phyloP scores from a whole-genome alignment of 257 asterid species.

The Nicotiana tabacum region DNA sequence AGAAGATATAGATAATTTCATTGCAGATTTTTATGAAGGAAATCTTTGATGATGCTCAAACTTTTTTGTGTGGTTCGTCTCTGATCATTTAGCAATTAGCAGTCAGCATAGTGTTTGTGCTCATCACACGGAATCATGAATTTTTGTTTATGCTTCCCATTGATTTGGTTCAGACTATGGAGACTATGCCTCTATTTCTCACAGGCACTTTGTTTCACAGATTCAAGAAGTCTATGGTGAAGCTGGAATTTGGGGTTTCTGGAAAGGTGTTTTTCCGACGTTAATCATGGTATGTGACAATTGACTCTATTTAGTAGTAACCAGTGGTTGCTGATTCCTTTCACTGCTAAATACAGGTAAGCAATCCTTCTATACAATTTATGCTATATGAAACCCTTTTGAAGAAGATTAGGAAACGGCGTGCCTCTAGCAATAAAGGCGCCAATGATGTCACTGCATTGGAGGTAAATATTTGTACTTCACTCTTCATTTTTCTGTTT shows the following conservation, averaged over 20 bases:
- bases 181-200: conserved; percentile 10
- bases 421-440: conserved; percentile 37
- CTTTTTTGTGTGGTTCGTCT: background rate
- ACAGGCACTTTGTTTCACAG: conserved; percentile 32
- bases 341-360: conserved; percentile 52
- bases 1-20: background rate
- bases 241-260: conserved; percentile 81
- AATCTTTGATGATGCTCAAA: background rate
- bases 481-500: background rate
- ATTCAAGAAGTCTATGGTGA: conserved; percentile 86
- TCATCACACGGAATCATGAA: background rate
- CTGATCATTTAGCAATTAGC: background rate
- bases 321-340: conserved; percentile 28
- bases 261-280: conserved; percentile 97
- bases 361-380: conserved; percentile 96
- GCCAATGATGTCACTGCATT: conserved; percentile 61
- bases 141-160: background rate
- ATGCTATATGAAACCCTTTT: conserved; percentile 92
- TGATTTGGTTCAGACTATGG: background rate
- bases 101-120: background rate
- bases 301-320: conserved; percentile 12
- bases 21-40: background rate
- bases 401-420: conserved; percentile 73
- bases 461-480: conserved; percentile 47
- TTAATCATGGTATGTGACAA: conserved; percentile 79